phyloP scores from a whole-genome alignment of 176 grass and related monocot species.

The Oryza punctata region DNA sequence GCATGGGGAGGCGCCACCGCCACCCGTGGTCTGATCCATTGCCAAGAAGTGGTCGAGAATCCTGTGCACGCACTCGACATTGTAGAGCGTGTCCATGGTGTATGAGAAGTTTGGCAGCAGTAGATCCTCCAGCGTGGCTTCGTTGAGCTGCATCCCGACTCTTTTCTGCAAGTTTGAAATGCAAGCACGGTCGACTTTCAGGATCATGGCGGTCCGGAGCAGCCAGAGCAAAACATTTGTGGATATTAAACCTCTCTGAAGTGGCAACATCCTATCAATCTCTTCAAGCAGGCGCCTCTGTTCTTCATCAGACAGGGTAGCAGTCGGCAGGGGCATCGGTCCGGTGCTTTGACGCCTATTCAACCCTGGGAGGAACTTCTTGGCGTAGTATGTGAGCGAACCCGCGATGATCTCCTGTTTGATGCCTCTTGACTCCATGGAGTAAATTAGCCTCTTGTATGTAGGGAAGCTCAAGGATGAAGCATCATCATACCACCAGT shows the following conservation, averaged over 20 bases:
- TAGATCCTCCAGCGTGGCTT: slow-evolving; percentile 50
- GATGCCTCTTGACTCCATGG: slow-evolving; percentile 22
- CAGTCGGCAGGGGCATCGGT: neutral
- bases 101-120: slow-evolving; percentile 44
- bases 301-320: slow-evolving; percentile 36
- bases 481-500: slow-evolving; percentile 52
- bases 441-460: slow-evolving; percentile 41
- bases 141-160: slow-evolving; percentile 49
- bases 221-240: slow-evolving; percentile 50
- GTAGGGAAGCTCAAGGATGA: slow-evolving; percentile 39
- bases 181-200: slow-evolving; percentile 40
- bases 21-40: slow-evolving; percentile 37
- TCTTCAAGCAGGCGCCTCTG: slow-evolving; percentile 44
- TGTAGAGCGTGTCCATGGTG: slow-evolving; percentile 66
- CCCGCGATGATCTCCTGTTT: slow-evolving; percentile 18
- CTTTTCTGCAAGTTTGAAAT: slow-evolving; percentile 54
- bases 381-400: slow-evolving; percentile 40
- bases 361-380: slow-evolving; percentile 36
- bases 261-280: slow-evolving; percentile 47
- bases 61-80: slow-evolving; percentile 63
- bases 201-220: slow-evolving; percentile 42
- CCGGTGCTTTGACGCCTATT: slow-evolving; percentile 38
- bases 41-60: slow-evolving; percentile 68
- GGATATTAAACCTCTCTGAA: slow-evolving; percentile 20
- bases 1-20: neutral